These are phyloP conservation scores for Alternaria sp. DNA, from an alignment of 2,329 filamentous ascomycete genomes.

Conservation along the genomic window DNA sequence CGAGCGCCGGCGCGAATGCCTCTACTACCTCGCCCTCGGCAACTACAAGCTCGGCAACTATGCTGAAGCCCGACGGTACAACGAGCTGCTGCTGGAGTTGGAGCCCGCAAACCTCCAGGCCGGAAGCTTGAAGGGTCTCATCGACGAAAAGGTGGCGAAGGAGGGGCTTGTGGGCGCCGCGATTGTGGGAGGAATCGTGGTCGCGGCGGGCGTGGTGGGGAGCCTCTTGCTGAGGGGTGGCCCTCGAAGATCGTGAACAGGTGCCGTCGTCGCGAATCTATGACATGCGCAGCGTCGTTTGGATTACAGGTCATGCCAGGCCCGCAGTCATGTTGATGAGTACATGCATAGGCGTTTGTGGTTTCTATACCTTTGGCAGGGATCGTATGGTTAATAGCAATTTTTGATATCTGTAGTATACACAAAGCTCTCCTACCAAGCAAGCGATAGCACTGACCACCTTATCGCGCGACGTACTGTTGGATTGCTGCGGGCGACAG, in stretches of 20 bases:
- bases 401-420: slow-evolving; percentile 13
- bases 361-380: slow-evolving; percentile 26
- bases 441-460: background rate
- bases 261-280: background rate
- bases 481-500: background rate
- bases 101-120: slow-evolving; percentile 93
- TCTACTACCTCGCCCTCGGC: slow-evolving; percentile 96
- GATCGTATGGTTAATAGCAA: slow-evolving; percentile 13
- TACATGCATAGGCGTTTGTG: slow-evolving; percentile 37
- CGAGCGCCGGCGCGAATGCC: slow-evolving; percentile 93
- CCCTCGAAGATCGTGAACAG: slow-evolving; percentile 62
- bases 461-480: background rate
- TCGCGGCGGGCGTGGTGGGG: slow-evolving; percentile 91
- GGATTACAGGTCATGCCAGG: background rate
- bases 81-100: slow-evolving; percentile 87
- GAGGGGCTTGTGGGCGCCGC: slow-evolving; percentile 94
- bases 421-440: slow-evolving; percentile 1
- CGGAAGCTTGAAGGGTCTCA: slow-evolving; percentile 80
- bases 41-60: slow-evolving; percentile 99
- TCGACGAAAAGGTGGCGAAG: slow-evolving; percentile 95
- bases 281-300: background rate
- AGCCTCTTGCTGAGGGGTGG: slow-evolving; percentile 80
- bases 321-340: slow-evolving; percentile 4
- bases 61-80: slow-evolving; percentile 91
- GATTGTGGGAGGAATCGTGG: slow-evolving; percentile 89